A percentile compares a stretch with the other conserved stretches of the same genome.
These are phyloP conservation scores for Dictyostelium capitatum DNA, from an alignment of 78 protist species.

Conservation along the genomic window DNA sequence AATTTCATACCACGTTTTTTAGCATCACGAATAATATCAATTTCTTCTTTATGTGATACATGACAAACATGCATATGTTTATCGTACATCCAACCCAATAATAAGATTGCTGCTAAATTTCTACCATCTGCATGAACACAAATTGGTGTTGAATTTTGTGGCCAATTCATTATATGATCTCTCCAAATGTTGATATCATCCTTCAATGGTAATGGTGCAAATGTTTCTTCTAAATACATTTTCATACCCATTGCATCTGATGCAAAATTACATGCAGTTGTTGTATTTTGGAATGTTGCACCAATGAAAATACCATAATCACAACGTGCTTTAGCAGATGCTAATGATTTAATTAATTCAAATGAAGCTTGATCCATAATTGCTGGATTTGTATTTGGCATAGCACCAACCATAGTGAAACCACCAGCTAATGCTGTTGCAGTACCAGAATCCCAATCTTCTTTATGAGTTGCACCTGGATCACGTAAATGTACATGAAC, in stretches of 20 bases:
- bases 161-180: slow-evolving; percentile 83
- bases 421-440: slow-evolving; percentile 87
- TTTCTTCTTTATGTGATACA: slow-evolving; percentile 81
- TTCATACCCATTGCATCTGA: slow-evolving; percentile 61
- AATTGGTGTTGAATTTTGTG: slow-evolving; percentile 59
- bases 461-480: slow-evolving; percentile 82
- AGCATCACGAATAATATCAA: slow-evolving; percentile 82
- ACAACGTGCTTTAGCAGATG: slow-evolving; percentile 74
- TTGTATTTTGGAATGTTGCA: slow-evolving; percentile 70
- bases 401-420: slow-evolving; percentile 85
- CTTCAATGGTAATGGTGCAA: slow-evolving; percentile 65
- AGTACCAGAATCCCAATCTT: slow-evolving; percentile 82
- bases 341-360: slow-evolving; percentile 36
- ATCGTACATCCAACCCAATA: slow-evolving; percentile 73
- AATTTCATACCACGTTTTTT: slow-evolving; percentile 82
- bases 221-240: slow-evolving; percentile 82
- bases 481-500: slow-evolving; percentile 67
- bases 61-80: slow-evolving; percentile 80
- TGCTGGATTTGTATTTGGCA: slow-evolving; percentile 84
- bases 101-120: slow-evolving; percentile 77
- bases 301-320: slow-evolving; percentile 82
- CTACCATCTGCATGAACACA: slow-evolving; percentile 84
- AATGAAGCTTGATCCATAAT: slow-evolving; percentile 62
- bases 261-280: slow-evolving; percentile 29
- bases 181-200: slow-evolving; percentile 84